Evolutionary conservation across 169 alveolate species (phyloP), one percentile per base, ranked within the genome.

Genomic region (Theileria sp.): DNA sequence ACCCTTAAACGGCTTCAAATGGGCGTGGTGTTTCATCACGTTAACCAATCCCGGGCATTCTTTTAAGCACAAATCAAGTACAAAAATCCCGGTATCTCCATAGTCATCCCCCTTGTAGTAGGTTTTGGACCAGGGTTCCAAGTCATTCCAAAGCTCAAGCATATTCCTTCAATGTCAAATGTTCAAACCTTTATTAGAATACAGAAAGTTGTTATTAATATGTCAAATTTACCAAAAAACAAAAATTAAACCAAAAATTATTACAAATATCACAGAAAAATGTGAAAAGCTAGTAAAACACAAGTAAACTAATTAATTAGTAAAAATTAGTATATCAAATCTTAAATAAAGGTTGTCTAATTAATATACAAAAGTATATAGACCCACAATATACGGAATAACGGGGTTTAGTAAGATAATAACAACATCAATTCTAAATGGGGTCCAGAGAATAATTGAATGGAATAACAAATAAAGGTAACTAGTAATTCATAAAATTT

Each of bases 21-120:
- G 92, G 54, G 96, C 98, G 77, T 79, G 96, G 83, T 95, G 98
- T 78, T 88, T 92, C 75, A 98, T 84, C 70, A 95, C 87, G 15
- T 96, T 89, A 96, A 96, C 94, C 70, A 98, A 92, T 13, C 99
- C 99, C 26, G 99, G 99, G 98, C 97, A 96, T 88, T 98, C 99
- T 21, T 71, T 65, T 74, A 71, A 60, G 4, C 81, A 3, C 30
- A 70, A 54, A 32, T 76, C 75, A 36, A 69, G 71, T 12, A 77
- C 58, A 38, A 60, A 75, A 21, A 65, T 38, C 13, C 90, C 86
- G 49, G 77, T 34, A 15, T 84, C 86, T 44, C 62, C 73, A 28
- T 44, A 77, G 77, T 62, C 34, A 26, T 58, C 66, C 23, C 79
- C 87, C 82, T 84, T 84, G 82, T 70, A 77, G 74, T 75, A 73